Base-by-base conservation (phyloP, 305 asterid genomes). In the Lippia alba region DNA sequence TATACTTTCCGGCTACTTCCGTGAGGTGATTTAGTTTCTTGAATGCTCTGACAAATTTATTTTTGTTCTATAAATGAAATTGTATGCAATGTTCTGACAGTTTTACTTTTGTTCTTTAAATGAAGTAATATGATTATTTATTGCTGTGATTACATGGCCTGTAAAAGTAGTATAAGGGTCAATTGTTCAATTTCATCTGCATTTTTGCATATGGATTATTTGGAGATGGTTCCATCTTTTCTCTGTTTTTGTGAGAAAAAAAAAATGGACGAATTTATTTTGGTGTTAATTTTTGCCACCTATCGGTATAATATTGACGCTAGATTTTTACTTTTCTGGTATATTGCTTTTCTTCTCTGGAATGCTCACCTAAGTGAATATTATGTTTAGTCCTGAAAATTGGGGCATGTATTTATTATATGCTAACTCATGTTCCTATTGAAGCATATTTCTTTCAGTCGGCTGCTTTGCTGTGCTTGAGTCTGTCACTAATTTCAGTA, bases 1-100 rank as follows among this genome's bases (percentile, higher is more conserved):
- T 67, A 77, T 95, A 81, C 82, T 90, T 86, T 83, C 85, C 46
- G 97, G 97, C 70, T 87, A 82, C 85, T 84, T 92, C 68, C 96
- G 95, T n/a, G 94, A 90, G 98, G 98, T 91, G 73, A 59, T 61
- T 71, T 66, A 33, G 32, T 64, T 70, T 70, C 71, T 72, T 66
- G 30, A 56, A 24, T 66, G 72, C 56, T 46, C 32, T 17, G 11
- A 16, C 60, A 44, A 11, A 49, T 66, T 58, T 5, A 57, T 57
- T 72, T 53, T 60, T 41, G 60, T 69, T 59, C n/a, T 46, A 6
- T 16, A 34, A 36, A 32, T 51, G 57, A 24, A 53, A 36, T 50
- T 48, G 58, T 67, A 61, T 60, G 50, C 30, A 24, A 24, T 24
- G 30, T 56, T 46, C 33, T 17, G 11, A 14, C 60, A 44, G 14